Base-by-base conservation (phyloP, 371 early-diverging fungal species). In the Apophysomyces trapeziformis region DNA sequence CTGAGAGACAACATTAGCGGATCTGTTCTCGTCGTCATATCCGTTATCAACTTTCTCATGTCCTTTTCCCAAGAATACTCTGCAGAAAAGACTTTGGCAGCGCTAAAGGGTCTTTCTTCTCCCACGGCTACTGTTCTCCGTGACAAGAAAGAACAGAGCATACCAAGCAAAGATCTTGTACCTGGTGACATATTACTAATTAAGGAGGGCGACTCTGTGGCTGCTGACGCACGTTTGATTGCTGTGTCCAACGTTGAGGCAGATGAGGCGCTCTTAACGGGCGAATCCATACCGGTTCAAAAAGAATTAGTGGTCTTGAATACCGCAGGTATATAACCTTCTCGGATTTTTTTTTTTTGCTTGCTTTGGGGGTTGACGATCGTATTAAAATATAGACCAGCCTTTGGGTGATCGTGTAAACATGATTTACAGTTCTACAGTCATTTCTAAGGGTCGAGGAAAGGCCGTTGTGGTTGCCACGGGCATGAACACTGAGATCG, bases 41-140 rank as follows among this genome's bases (percentile, higher is more conserved):
- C 95, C 32, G 66, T 90, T 44, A 67, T 91, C 61, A 97, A 95
- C 77, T 82, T 93, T 6, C 77, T 83, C 38, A 89, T 96, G 39
- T 95, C 95, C 0, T 95, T 95, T 67, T 80, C 87, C 38, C 96
- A 96, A 76, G 96, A 96, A 69, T 93, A 87, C 78, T 88, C 90
- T 47, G 95, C 96, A 0, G 94, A 94, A 74, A 87, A 92, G 68
- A 94, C 96, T 5, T 79, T 96, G 81, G 95, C 94, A 63, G 93
- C 96, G 13, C 81, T 96, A 41, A 79, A 89, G 57, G 89, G 87
- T 21, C 79, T 96, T 63, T 84, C 91, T 6, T 94, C 95, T 1
- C 93, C 95, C 2, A 85, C 87, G 58, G 85, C 86, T 45, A 76
- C 72, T 21, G 96, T 95, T 1, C 75, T 97, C 64, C 93, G 97